Conservation (phyloP, 1,284 basidiomycete species). For the Rhodotorula mucilaginosa region DNA sequence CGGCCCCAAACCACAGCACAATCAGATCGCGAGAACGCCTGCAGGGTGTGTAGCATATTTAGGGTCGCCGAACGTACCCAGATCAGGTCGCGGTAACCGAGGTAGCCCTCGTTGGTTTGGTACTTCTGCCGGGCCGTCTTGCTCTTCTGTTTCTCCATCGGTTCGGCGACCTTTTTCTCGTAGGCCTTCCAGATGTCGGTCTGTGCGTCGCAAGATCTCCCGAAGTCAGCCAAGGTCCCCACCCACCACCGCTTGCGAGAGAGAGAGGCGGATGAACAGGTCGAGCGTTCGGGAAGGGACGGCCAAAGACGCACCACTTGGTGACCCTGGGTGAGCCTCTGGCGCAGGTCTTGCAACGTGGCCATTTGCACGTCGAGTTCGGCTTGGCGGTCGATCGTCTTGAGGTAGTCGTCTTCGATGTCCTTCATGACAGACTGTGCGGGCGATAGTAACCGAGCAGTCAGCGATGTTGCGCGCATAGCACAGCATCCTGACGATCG, state of each 20-base stretch:
- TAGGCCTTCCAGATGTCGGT: conserved; percentile 26
- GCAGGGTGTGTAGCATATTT: too few species aligned
- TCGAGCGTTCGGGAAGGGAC: too few species aligned
- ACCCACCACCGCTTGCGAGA: not conserved
- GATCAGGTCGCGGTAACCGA: conserved; percentile 5
- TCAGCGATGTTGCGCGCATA: not conserved
- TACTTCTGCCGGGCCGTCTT: conserved; percentile 25
- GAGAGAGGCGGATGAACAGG: not conserved
- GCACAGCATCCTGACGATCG: not conserved
- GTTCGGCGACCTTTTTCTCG: not conserved
- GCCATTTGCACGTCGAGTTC: conserved; percentile 16
- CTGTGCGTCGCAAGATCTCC: too few species aligned
- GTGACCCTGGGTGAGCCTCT: conserved; percentile 18
- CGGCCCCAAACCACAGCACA: too few species aligned
- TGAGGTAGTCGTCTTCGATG: conserved; percentile 24
- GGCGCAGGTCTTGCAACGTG: conserved; percentile 18
- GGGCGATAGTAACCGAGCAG: not conserved
- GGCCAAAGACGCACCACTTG: conserved; percentile 22
- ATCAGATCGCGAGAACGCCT: too few species aligned
- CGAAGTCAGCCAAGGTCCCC: not conserved
- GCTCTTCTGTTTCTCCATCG: conserved; percentile 8
- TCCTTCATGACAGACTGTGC: conserved; percentile 1
- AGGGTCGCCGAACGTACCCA: conserved; percentile 18
- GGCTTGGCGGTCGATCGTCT: conserved; percentile 11
- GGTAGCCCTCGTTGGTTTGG: conserved; percentile 18